These are phyloP conservation scores for Leishmania tropica DNA, from an alignment of 208 protist genomes.

Conservation along the genomic window DNA sequence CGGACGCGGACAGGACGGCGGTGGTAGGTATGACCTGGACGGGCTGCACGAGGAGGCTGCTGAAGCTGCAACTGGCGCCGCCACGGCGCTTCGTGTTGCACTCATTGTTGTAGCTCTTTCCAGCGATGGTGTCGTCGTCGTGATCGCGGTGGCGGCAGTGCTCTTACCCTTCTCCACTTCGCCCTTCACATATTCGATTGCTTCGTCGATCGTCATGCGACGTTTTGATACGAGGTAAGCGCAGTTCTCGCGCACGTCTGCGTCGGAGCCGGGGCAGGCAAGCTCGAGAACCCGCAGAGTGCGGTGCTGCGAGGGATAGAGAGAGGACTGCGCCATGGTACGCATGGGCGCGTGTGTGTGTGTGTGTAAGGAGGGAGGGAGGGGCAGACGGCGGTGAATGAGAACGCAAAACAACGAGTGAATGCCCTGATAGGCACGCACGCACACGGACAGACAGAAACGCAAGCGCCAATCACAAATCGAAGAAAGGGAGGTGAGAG, in stretches of 20 bases:
- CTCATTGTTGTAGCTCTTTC: neutral
- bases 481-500: neutral
- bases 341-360: neutral
- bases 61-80: neutral
- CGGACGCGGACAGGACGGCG: neutral
- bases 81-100: neutral
- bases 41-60: neutral
- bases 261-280: constrained; percentile 45
- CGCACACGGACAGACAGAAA: neutral
- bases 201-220: constrained; percentile 62
- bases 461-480: too few species aligned
- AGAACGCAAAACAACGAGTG: neutral
- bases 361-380: neutral
- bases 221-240: constrained; percentile 55
- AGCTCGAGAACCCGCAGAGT: constrained; percentile 38
- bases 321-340: neutral
- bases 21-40: neutral
- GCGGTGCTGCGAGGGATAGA: constrained; percentile 42
- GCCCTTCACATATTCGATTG: constrained; percentile 34
- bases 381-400: neutral
- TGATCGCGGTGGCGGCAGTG: neutral
- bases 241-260: constrained; percentile 41
- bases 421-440: neutral
- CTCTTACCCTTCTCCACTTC: constrained; percentile 1
- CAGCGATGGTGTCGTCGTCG: neutral